Evolutionary conservation across 257 asterid genomes (phyloP), one percentile per base, ranked within the genome.

Genomic region (Dorcoceras hygrometricum): DNA sequence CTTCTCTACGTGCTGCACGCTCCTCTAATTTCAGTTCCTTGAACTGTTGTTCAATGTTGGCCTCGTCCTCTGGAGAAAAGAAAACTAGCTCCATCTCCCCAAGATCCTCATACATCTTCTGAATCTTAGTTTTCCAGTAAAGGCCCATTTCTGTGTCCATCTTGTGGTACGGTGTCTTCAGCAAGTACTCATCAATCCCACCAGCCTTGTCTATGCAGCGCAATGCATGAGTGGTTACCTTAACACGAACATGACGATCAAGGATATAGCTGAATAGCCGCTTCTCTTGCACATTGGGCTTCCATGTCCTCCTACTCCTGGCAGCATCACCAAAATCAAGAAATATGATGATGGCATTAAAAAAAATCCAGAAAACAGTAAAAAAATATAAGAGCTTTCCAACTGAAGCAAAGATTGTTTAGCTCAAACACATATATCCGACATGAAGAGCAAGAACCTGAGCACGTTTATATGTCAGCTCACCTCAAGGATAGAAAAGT

Each of bases 151-250:
- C 97, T 3, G 96, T 84, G 79, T 86, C 92, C 95, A 93, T 93
- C 81, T 88, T 89, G 54, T 81, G 88, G 80, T 90, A 85, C 1
- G 97, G 97, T 20, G 95, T 93, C 87, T 88, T 93, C 65, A 93
- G 82, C 81, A 93, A 67, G 80, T 93, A 90, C 85, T 90, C 99
- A 43, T 90, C 99, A 57, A 93, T 76, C 34, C 99, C 99, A 16
- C 99, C 96, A 14, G 95, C 99, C 85, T 83, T 88, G 85, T 90
- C 99, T 77, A 93, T 90, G 87, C 99, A 90, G 19, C 99, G 94
- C 10, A 93, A 79, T 1, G 99, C 97, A 65, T 93, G 97, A 61
- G 95, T 93, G 23, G 94, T 84, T 20, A 89, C 95, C 77, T 93
- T 90, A 48, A 90, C 83, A 8, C 95, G 91, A 65, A 90, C 76